Base-by-base conservation (phyloP, 2,329 filamentous ascomycete genomes). In the Pseudogymnoascus sp. region DNA sequence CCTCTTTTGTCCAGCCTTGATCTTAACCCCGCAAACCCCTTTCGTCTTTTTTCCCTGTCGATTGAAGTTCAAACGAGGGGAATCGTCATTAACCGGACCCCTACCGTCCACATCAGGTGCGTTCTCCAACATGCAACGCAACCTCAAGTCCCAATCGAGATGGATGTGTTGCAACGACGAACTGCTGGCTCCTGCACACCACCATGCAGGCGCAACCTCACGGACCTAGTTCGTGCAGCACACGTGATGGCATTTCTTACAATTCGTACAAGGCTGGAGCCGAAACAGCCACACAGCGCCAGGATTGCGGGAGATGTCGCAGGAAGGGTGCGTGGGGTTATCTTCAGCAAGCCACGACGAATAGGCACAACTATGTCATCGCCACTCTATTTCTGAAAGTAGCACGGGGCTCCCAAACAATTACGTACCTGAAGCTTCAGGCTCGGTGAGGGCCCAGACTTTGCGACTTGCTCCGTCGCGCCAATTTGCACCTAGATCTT, bases 131-230 rank as follows among this genome's bases (percentile, higher is more conserved):
- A 17, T 56, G 46, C 46, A 56, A 56, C 26, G 46, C 46, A 56
- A 56, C 46, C 46, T 15, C 26, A 33, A 13, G 4, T 56, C 46
- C 46, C 26, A 56, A 56, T 56, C 26, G 9, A 31, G 46, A 56
- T 33, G 15, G n/a, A 56, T 56, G 46, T 56, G 46, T 56, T 17
- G 46, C 46, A 56, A 31, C 46, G 26, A 31, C 26, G 46, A 56
- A 56, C 46, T 56, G 46, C 15, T 56, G 46, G 46, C 46, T 56
- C 46, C 46, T 56, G 26, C 46, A 56, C 46, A 56, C 26, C 46
- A 31, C 46, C 15, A 56, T 33, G 46, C 26, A n/a, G 31, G 4
- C 46, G n/a, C n/a, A 56, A 56, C 46, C 46, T 56, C 46, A 56
- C 26, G 46, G 46, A 56, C 26, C 46, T 7, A 19, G 46, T 33